Conservation (phyloP, 1,284 basidiomycete genomes). For the Trametes versicolor region DNA sequence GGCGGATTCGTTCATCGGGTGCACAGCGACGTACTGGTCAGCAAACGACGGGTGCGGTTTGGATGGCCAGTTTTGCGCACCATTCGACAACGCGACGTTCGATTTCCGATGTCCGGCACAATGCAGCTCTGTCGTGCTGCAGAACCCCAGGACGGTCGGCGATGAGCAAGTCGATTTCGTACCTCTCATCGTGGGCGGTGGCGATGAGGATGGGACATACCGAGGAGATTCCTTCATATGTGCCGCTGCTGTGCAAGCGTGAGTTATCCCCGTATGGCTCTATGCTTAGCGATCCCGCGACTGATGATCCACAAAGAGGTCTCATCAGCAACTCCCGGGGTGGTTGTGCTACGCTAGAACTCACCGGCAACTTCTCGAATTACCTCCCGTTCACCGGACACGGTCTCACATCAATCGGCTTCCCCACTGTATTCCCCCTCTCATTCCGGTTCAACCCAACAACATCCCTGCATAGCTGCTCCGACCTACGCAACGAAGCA, state of each 20-base stretch:
- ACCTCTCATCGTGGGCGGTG: constrained; percentile 87
- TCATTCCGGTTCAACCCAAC: constrained; percentile 58
- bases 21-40: constrained; percentile 78
- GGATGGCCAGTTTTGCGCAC: constrained; percentile 72
- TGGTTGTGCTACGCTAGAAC: constrained; percentile 79
- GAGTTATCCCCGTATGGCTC: constrained; percentile 41
- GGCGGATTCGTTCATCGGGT: constrained; percentile 67
- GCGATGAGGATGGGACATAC: constrained; percentile 75
- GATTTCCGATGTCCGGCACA: constrained; percentile 87
- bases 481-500: constrained; percentile 74
- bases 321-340: constrained; percentile 71
- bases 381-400: constrained; percentile 69
- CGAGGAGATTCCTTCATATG: constrained; percentile 89
- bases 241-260: constrained; percentile 87
- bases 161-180: constrained; percentile 69
- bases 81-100: constrained; percentile 70
- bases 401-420: constrained; percentile 77
- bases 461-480: constrained; percentile 65
- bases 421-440: constrained; percentile 79
- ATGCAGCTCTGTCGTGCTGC: constrained; percentile 72
- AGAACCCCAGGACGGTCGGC: constrained; percentile 85
- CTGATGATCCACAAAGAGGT: constrained; percentile 58
- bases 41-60: constrained; percentile 81
- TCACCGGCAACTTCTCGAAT: constrained; percentile 77
- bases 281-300: background rate